Evolutionary conservation across 2,329 filamentous ascomycete genomes (phyloP).

Genomic region (Exutisphaerella laricina): DNA sequence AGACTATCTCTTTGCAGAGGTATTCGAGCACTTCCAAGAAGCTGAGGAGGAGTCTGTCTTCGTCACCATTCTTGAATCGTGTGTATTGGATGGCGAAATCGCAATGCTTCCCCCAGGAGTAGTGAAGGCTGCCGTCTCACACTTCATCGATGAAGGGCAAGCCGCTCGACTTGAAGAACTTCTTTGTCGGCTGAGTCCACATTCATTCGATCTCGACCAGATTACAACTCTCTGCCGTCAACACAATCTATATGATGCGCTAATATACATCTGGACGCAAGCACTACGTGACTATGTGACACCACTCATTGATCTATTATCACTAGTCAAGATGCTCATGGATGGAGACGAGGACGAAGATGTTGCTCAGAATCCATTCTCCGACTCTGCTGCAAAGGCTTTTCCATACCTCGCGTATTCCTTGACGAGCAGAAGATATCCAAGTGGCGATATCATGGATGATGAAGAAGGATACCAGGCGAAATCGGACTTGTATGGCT

Average conservation of each 20-base stretch:
- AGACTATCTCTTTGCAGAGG: constrained; percentile 84
- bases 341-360: constrained; percentile 55
- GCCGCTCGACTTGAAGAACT: constrained; percentile 83
- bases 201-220: constrained; percentile 89
- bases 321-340: constrained; percentile 52
- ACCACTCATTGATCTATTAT: constrained; percentile 75
- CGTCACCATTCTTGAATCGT: constrained; percentile 80
- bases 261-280: constrained; percentile 96
- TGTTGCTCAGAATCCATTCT: constrained; percentile 38
- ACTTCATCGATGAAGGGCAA: constrained; percentile 71
- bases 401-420: constrained; percentile 93
- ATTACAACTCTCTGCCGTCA: constrained; percentile 86
- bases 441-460: constrained; percentile 69
- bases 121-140: constrained; percentile 76
- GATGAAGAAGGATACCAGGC: constrained; percentile 68
- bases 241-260: constrained; percentile 85
- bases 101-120: constrained; percentile 71
- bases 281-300: constrained; percentile 85
- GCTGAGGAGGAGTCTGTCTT: constrained; percentile 68
- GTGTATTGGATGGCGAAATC: constrained; percentile 74
- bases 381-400: constrained; percentile 75
- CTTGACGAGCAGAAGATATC: constrained; percentile 85
- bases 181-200: constrained; percentile 85
- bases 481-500: constrained; percentile 86
- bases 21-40: constrained; percentile 87